phyloP scores from a whole-genome alignment of 2,329 filamentous ascomycete genomes.

The Neofusicoccum sp. region DNA sequence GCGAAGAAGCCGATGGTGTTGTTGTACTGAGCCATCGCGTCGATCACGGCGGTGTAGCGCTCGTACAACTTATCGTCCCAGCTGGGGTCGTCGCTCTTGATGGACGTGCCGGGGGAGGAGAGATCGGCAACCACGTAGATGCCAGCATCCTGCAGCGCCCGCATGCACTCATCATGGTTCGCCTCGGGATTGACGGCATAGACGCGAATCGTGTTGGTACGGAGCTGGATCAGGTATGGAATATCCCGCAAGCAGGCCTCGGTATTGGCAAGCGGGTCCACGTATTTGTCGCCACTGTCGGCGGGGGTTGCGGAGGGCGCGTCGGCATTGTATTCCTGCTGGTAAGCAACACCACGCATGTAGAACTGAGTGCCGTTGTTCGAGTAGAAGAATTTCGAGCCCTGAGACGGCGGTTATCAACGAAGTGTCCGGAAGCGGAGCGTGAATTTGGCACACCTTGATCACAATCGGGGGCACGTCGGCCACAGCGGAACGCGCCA shows the following conservation, averaged over 20 bases:
- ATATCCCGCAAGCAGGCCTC: slow-evolving; percentile 79
- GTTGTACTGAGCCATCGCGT: slow-evolving; percentile 75
- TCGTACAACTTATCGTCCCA: slow-evolving; percentile 78
- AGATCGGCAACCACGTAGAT: slow-evolving; percentile 97
- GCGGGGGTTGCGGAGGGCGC: slow-evolving; percentile 51
- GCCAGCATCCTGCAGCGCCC: slow-evolving; percentile 72
- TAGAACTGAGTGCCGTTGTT: slow-evolving; percentile 71
- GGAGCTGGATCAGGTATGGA: slow-evolving; percentile 71
- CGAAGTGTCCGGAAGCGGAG: slow-evolving; percentile 16
- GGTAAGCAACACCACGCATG: slow-evolving; percentile 93
- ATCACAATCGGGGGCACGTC: slow-evolving; percentile 64
- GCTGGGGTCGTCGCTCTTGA: slow-evolving; percentile 73
- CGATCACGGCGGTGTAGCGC: slow-evolving; percentile 82
- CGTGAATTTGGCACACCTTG: slow-evolving; percentile 56
- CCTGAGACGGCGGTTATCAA: slow-evolving; percentile 42
- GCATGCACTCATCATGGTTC: slow-evolving; percentile 84
- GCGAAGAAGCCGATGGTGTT: slow-evolving; percentile 98
- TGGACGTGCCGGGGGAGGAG: slow-evolving; percentile 75
- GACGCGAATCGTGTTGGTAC: slow-evolving; percentile 91
- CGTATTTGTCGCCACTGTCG: slow-evolving; percentile 49
- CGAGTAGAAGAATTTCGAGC: slow-evolving; percentile 86
- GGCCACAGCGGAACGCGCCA: slow-evolving; percentile 45
- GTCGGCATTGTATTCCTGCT: slow-evolving; percentile 64
- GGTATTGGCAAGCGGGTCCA: slow-evolving; percentile 76
- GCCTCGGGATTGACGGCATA: slow-evolving; percentile 83